Conservation (phyloP, 2,329 filamentous ascomycete genomes). For the Epichloe brachyelytri region DNA sequence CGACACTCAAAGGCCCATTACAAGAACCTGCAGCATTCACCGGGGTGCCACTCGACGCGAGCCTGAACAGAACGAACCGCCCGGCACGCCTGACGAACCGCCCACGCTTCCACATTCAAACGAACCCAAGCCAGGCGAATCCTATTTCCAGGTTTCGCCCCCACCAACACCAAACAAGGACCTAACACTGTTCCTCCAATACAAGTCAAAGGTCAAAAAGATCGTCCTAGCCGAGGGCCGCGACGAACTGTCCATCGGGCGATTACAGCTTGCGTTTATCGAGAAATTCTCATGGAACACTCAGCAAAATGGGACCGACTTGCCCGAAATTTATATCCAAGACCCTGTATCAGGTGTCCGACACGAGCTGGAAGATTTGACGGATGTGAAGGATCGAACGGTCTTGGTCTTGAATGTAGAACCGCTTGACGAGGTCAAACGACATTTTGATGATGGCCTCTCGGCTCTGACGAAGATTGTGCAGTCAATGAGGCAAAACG, state of each 20-base stretch:
- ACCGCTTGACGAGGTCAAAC: conserved; percentile 86
- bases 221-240: conserved; percentile 78
- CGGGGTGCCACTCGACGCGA: conserved; percentile 8
- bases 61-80: conserved; percentile 8
- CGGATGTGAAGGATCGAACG: conserved; percentile 85
- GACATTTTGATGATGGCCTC: conserved; percentile 87
- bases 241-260: conserved; percentile 71
- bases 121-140: conserved; percentile 31
- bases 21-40: conserved; percentile 28
- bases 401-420: conserved; percentile 94
- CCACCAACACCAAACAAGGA: conserved; percentile 62
- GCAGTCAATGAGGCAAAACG: conserved; percentile 70
- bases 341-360: conserved; percentile 92
- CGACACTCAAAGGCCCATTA: conserved; percentile 46
- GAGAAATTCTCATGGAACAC: conserved; percentile 99
- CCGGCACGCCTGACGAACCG: conserved; percentile 12
- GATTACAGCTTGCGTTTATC: conserved; percentile 89
- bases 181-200: conserved; percentile 86
- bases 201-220: conserved; percentile 95
- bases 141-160: conserved; percentile 49
- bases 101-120: conserved; percentile 16
- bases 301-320: conserved; percentile 78
- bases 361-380: conserved; percentile 87
- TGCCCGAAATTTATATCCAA: conserved; percentile 96
- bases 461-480: conserved; percentile 68